Conservation (phyloP, 2,329 filamentous ascomycete species). For the Conoideocrella luteorostrata region DNA sequence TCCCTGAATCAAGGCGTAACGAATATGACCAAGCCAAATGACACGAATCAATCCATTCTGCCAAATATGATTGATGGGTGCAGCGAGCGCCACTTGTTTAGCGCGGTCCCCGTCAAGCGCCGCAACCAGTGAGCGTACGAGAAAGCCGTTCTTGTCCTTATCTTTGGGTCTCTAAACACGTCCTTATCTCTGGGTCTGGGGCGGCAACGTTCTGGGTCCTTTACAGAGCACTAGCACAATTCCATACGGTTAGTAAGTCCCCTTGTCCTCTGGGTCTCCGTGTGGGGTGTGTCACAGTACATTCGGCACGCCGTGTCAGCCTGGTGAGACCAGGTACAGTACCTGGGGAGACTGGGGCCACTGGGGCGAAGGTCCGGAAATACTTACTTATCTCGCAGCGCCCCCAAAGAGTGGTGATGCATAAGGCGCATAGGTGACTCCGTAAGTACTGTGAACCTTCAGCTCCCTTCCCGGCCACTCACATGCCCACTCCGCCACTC, state of each 20-base stretch:
- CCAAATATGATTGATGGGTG: not conserved
- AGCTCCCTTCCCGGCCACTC: not conserved
- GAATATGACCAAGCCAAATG: not conserved
- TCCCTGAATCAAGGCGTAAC: not conserved
- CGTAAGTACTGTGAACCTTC: too few species aligned
- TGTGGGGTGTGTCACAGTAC: too few species aligned
- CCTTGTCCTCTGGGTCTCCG: not conserved
- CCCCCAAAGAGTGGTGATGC: too few species aligned
- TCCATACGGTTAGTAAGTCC: too few species aligned
- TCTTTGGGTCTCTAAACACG: not conserved
- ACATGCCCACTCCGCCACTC: not conserved
- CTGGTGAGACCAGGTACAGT: not conserved
- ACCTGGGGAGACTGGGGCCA: not conserved
- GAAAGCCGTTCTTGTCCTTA: too few species aligned
- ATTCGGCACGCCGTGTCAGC: too few species aligned
- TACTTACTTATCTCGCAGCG: not conserved
- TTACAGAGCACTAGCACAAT: too few species aligned
- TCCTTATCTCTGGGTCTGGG: not conserved
- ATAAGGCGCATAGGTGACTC: too few species aligned
- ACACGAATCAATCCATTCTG: not conserved
- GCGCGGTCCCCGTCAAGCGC: not conserved
- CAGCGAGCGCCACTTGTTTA: not conserved
- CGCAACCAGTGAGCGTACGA: not conserved
- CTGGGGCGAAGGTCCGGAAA: not conserved
- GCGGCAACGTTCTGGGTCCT: not conserved